phyloP scores from a whole-genome alignment of 257 asterid genomes.

The Solanum peruvianum region DNA sequence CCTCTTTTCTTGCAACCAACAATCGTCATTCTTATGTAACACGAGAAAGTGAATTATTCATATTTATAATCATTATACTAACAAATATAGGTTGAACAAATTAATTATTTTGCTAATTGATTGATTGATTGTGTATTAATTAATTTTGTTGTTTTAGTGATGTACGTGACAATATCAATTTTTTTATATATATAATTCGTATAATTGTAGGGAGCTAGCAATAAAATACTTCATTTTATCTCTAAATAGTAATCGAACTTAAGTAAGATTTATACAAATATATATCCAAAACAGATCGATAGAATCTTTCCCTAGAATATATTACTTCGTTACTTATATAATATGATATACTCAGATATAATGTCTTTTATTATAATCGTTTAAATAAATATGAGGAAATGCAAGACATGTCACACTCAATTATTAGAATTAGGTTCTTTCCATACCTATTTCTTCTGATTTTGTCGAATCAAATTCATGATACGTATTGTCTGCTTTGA shows the following conservation, averaged over 20 bases:
- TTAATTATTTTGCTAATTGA: not conserved
- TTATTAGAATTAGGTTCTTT: not conserved
- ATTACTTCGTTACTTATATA: not conserved
- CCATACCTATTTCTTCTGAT: not conserved
- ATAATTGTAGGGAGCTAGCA: not conserved
- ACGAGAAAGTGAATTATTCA: not conserved
- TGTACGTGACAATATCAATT: not conserved
- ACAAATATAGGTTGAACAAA: not conserved
- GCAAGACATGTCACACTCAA: not conserved
- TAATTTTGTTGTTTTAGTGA: not conserved
- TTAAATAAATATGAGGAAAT: not conserved
- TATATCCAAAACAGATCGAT: not conserved
- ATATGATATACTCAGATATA: not conserved
- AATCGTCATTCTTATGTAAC: not conserved
- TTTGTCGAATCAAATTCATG: not conserved
- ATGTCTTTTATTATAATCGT: not conserved
- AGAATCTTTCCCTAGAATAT: not conserved
- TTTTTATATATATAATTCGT: not conserved
- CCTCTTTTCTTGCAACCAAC: not conserved
- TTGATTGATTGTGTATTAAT: not conserved
- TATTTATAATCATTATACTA: not conserved
- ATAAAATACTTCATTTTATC: not conserved
- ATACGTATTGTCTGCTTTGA: not conserved
- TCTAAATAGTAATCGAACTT: not conserved
- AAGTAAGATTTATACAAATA: not conserved